Evolutionary conservation across 2,329 filamentous ascomycete species (phyloP).

Genomic region (Fusarium praegraminearum): DNA sequence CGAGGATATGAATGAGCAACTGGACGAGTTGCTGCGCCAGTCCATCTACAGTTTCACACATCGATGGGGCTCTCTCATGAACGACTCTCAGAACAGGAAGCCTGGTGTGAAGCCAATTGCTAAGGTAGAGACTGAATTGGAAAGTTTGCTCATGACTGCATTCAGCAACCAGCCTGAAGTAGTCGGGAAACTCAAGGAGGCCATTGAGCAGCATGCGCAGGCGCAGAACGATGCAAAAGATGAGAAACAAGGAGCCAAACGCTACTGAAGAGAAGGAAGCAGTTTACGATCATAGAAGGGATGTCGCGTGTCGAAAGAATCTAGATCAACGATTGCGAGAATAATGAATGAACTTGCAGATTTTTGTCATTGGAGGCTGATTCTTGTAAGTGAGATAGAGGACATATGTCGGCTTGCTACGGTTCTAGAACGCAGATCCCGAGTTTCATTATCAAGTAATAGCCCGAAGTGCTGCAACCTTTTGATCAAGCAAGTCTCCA

Average conservation of each 20-base stretch:
- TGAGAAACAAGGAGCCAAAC: conserved; percentile 51
- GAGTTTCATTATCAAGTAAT: conserved; percentile 16
- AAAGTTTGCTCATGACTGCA: conserved; percentile 66
- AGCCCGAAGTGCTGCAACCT: conserved; percentile 16
- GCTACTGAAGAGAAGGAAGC: conserved; percentile 43
- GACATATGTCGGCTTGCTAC: conserved; percentile 21
- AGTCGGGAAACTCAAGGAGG: conserved; percentile 69
- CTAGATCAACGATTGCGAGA: conserved; percentile 2
- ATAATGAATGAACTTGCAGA: not conserved
- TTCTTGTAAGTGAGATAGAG: not conserved
- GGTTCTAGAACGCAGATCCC: conserved; percentile 25
- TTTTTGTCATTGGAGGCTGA: not conserved
- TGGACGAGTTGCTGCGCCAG: conserved; percentile 72
- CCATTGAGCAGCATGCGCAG: conserved; percentile 67
- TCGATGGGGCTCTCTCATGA: conserved; percentile 66
- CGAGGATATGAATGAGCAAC: conserved; percentile 72
- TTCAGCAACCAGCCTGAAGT: conserved; percentile 72
- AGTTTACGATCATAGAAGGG: conserved; percentile 11
- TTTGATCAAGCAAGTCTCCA: not conserved
- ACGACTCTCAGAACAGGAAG: conserved; percentile 62
- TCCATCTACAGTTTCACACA: conserved; percentile 73
- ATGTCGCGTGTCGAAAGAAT: conserved; percentile 11
- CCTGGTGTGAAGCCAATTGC: conserved; percentile 63
- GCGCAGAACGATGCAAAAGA: conserved; percentile 61
- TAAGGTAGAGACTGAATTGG: conserved; percentile 68